Evolutionary conservation across 23 red algal species (phyloP), one percentile per base, ranked within the genome.

Genomic region (Rhodosorus marinus): DNA sequence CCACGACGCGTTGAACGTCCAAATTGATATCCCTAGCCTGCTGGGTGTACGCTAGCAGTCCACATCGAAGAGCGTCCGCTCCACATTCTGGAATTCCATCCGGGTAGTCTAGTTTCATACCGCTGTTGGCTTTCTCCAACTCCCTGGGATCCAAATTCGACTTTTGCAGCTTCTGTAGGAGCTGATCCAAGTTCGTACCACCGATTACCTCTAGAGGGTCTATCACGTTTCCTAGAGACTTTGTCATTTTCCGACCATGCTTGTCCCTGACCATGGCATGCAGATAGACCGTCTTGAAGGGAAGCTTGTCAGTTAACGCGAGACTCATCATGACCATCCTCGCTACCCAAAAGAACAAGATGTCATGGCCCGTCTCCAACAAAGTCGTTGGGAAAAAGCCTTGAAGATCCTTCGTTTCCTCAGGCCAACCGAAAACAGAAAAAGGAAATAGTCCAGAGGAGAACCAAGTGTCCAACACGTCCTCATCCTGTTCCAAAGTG

Each of bases 401-500:
- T 17, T 77, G 43, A 32, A 82, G 57, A 21, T 81, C 76, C 11
- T 69, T 32, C 26, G 48, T 49, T 14, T 81, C 64, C 25, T 57
- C 26, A 2, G 90, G 90, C 90, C 90, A 98, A 5, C 90, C 90
- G 51, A 98, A 98, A 1, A 85, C 80, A 43, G 90, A 98, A 62
- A 98, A 98, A 15, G 90, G 90, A 55, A 98, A 98, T 6, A 98
- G 57, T 15, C 90, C 90, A 4, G 90, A 98, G 21, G 90, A 98
- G 54, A 98, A 98, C 90, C 90, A 98, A 27, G 90, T 98, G 49
- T 98, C 90, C n/a, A 98, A 64, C 2, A 98, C 90, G 56, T 98
- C 90, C 47, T 98, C 90, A 41, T 98, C 90, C 53, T 98, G 90
- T 4, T 41, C n/a, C 21, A 83, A 69, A 3, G 29, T 57, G 0